Conservation (phyloP, 768 basidiomycete genomes). For the Lactarius evosmus region DNA sequence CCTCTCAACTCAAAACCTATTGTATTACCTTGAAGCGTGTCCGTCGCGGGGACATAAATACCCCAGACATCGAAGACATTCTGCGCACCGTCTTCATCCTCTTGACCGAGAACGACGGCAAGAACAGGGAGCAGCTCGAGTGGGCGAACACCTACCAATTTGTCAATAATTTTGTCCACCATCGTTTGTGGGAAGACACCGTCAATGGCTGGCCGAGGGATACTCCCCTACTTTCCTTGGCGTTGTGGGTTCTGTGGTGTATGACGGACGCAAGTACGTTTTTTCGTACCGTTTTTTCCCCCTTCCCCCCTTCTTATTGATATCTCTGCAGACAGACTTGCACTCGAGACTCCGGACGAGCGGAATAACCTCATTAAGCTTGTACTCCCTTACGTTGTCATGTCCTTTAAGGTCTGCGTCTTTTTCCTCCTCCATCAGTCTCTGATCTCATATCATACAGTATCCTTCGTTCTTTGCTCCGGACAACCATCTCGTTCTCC, state of each 20-base stretch:
- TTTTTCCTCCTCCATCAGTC: conserved; percentile 39
- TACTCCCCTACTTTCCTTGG: conserved; percentile 46
- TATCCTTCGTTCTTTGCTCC: conserved; percentile 61
- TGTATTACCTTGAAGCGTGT: conserved; percentile 35
- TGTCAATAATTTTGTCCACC: conserved; percentile 44
- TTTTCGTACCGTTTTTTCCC: background rate
- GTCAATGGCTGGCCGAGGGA: conserved; percentile 59
- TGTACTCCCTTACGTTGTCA: conserved; percentile 29
- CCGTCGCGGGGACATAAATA: conserved; percentile 34
- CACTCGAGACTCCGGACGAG: conserved; percentile 30
- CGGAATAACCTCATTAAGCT: conserved; percentile 34
- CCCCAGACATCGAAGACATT: conserved; percentile 34
- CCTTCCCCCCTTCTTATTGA: background rate
- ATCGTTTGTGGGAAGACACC: conserved; percentile 44
- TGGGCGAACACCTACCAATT: conserved; percentile 48
- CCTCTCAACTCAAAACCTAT: conserved; percentile 41
- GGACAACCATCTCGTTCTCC: conserved; percentile 56
- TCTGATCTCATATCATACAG: conserved; percentile 45
- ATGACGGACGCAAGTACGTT: conserved; percentile 49
- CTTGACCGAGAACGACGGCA: conserved; percentile 65
- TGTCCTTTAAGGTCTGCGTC: conserved; percentile 36
- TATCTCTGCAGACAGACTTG: conserved; percentile 31
- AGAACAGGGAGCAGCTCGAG: conserved; percentile 55
- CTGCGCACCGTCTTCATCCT: conserved; percentile 54
- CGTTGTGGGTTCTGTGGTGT: conserved; percentile 65